Conservation (phyloP, 164 flowering plant genomes). For the Saururus chinensis region DNA sequence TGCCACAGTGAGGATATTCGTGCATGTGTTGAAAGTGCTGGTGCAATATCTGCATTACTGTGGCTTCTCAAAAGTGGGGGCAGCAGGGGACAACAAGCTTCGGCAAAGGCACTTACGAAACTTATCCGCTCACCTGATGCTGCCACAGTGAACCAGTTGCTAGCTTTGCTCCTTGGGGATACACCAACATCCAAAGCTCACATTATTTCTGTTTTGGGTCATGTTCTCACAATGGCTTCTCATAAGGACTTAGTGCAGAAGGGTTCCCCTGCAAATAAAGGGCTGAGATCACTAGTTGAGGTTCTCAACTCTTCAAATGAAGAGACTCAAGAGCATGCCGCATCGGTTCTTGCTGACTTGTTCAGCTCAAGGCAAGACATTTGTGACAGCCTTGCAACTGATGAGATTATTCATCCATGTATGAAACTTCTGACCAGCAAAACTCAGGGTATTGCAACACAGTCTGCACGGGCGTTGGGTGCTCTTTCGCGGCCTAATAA, state of each 20-base stretch:
- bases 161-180: slow-evolving; percentile 73
- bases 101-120: slow-evolving; percentile 63
- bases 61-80: slow-evolving; percentile 83
- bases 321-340: slow-evolving; percentile 76
- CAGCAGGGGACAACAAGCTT: slow-evolving; percentile 65
- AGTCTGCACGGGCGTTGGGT: slow-evolving; percentile 79
- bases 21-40: slow-evolving; percentile 90
- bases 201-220: slow-evolving; percentile 66
- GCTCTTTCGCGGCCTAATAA: slow-evolving; percentile 71
- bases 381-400: slow-evolving; percentile 73
- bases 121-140: slow-evolving; percentile 71
- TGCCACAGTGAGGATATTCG: slow-evolving; percentile 90
- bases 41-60: slow-evolving; percentile 60
- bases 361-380: slow-evolving; percentile 70
- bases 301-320: slow-evolving; percentile 70
- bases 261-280: slow-evolving; percentile 70
- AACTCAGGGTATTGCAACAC: slow-evolving; percentile 64
- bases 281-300: slow-evolving; percentile 68
- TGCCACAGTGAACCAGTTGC: slow-evolving; percentile 66
- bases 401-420: slow-evolving; percentile 80
- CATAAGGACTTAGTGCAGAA: slow-evolving; percentile 52
- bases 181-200: slow-evolving; percentile 55
- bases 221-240: slow-evolving; percentile 67
- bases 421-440: slow-evolving; percentile 81
- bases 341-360: slow-evolving; percentile 78